These are phyloP conservation scores for Pyrenophora graminea DNA, from an alignment of 2,329 filamentous ascomycete species.

Conservation along the genomic window DNA sequence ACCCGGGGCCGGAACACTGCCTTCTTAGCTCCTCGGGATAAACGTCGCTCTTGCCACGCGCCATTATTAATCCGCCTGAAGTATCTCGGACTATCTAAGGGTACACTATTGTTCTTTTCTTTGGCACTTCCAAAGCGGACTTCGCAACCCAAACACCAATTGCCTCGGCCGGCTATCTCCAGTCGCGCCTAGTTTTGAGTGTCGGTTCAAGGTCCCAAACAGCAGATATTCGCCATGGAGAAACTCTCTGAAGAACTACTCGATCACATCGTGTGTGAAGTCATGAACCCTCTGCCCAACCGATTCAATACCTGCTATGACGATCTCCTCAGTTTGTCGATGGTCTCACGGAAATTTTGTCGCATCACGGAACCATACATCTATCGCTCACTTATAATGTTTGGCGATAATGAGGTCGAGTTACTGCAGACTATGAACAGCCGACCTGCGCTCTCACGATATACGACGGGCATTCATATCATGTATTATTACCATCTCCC, in stretches of 20 bases:
- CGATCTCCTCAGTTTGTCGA: conserved; percentile 8
- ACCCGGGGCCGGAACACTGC: not conserved
- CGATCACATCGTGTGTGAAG: conserved; percentile 11
- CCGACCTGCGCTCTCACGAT: not conserved
- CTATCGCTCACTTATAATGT: conserved; percentile 6
- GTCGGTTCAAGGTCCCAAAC: not conserved
- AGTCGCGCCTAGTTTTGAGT: not conserved
- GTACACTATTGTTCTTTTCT: no score
- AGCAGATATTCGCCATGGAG: conserved; percentile 4
- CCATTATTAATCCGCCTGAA: no score
- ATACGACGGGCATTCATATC: not conserved
- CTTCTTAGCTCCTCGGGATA: not conserved
- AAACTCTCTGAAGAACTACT: conserved; percentile 14
- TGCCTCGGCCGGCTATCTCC: not conserved
- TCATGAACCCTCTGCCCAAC: conserved; percentile 3
- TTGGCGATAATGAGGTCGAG: not conserved
- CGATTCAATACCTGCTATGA: not conserved
- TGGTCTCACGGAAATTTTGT: conserved; percentile 12
- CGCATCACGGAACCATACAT: conserved; percentile 13
- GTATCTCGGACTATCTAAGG: no score
- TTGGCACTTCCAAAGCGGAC: not conserved
- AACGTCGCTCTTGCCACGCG: no score
- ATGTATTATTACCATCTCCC: not conserved
- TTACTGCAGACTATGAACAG: not conserved
- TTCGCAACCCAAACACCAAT: not conserved